These are phyloP conservation scores for Smallanthus sonchifolius DNA, from an alignment of 129 eudicot species.

Conservation along the genomic window DNA sequence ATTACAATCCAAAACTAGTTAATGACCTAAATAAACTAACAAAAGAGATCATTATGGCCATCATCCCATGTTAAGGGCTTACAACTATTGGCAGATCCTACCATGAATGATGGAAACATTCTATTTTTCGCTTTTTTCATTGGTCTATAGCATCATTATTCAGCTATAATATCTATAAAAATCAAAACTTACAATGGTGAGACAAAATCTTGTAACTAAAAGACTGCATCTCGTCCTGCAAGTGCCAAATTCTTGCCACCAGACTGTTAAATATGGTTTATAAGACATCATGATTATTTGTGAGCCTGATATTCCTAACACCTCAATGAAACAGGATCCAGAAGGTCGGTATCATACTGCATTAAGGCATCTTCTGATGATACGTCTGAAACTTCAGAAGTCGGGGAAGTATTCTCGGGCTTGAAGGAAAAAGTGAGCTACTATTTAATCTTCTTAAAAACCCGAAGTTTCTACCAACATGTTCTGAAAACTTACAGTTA, in stretches of 20 bases:
- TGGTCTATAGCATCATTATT: neutral
- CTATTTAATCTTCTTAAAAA: neutral
- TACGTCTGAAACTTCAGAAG: constrained; percentile 27
- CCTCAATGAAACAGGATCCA: constrained; percentile 30
- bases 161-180: neutral
- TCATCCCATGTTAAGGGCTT: neutral
- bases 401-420: constrained; percentile 27
- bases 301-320: neutral
- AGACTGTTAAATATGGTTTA: neutral
- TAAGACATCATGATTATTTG: neutral
- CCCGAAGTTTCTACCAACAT: neutral
- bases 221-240: neutral
- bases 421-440: constrained; percentile 33
- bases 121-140: neutral
- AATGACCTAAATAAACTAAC: neutral
- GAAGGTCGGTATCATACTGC: constrained; percentile 23
- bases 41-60: neutral
- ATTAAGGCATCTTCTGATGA: constrained; percentile 40
- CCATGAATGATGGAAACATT: neutral
- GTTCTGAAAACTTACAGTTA: neutral
- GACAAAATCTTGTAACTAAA: neutral
- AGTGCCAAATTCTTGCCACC: neutral
- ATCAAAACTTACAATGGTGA: neutral
- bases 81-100: neutral
- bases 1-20: neutral